These are phyloP conservation scores for Quercus dentata DNA, from an alignment of 306 rosid species.

Conservation along the genomic window DNA sequence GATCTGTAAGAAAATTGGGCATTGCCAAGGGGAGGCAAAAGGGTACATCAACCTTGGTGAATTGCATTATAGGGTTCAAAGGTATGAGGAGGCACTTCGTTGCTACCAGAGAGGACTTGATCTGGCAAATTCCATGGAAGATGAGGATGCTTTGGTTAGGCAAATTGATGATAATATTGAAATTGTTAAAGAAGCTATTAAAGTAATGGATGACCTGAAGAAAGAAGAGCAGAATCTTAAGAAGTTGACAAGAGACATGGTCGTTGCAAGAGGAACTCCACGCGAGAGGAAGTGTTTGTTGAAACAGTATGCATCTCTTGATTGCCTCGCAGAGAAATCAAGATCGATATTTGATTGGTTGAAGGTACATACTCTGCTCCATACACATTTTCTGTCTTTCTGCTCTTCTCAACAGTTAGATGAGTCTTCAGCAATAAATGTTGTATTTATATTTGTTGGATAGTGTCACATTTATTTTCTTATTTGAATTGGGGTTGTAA, in stretches of 20 bases:
- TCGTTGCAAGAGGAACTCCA: slow-evolving; percentile 55
- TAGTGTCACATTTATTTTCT: neutral
- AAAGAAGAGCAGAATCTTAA: slow-evolving; percentile 73
- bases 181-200: slow-evolving; percentile 41
- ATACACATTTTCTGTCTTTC: neutral
- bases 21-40: slow-evolving; percentile 87
- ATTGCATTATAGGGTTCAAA: slow-evolving; percentile 67
- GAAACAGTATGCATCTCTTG: slow-evolving; percentile 51
- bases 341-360: slow-evolving; percentile 55
- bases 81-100: slow-evolving; percentile 57
- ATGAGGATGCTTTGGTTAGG: slow-evolving; percentile 63
- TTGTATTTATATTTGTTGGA: neutral
- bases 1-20: slow-evolving; percentile 74
- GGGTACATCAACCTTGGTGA: slow-evolving; percentile 84
- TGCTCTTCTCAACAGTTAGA: slow-evolving; percentile 3
- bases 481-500: neutral
- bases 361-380: slow-evolving; percentile 44
- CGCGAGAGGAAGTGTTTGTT: slow-evolving; percentile 60
- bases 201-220: slow-evolving; percentile 56
- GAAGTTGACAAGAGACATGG: slow-evolving; percentile 59
- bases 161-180: slow-evolving; percentile 64
- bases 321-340: slow-evolving; percentile 62
- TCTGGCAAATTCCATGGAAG: slow-evolving; percentile 72
- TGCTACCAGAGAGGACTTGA: slow-evolving; percentile 59
- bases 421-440: neutral